Conservation (phyloP, 1,139 yeast species). For the Lodderomyces theae region DNA sequence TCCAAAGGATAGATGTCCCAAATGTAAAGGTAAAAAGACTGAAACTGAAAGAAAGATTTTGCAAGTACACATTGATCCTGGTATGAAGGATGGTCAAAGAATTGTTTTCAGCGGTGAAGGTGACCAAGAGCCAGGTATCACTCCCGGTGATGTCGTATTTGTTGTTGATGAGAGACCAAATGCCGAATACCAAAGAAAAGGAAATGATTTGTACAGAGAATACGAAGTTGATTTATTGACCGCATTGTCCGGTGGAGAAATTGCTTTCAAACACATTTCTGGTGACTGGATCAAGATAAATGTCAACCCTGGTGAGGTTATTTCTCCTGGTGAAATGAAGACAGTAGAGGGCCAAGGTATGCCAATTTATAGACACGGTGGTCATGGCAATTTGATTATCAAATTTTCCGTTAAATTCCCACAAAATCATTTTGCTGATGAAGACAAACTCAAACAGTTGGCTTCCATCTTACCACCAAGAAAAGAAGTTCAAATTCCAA, state of each 20-base stretch:
- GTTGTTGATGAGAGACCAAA: slow-evolving; percentile 89
- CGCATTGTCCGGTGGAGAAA: slow-evolving; percentile 94
- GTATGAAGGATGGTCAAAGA: slow-evolving; percentile 95
- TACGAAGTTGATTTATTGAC: slow-evolving; percentile 89
- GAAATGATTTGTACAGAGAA: slow-evolving; percentile 81
- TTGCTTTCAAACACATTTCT: slow-evolving; percentile 80
- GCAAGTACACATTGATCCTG: slow-evolving; percentile 94
- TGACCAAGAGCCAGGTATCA: slow-evolving; percentile 92
- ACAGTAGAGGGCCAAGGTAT: slow-evolving; percentile 93
- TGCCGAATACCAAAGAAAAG: slow-evolving; percentile 78
- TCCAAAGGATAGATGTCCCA: slow-evolving; percentile 84
- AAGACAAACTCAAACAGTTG: slow-evolving; percentile 63
- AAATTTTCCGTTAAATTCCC: slow-evolving; percentile 77
- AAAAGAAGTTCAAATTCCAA: slow-evolving; percentile 53
- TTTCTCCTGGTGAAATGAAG: slow-evolving; percentile 78
- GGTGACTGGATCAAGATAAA: slow-evolving; percentile 85
- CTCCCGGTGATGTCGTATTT: slow-evolving; percentile 96
- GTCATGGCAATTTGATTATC: slow-evolving; percentile 69
- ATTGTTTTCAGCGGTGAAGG: slow-evolving; percentile 94
- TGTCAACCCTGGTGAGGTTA: slow-evolving; percentile 89
- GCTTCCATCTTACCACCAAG: slow-evolving; percentile 69
- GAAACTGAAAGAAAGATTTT: slow-evolving; percentile 84
- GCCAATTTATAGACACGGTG: slow-evolving; percentile 80
- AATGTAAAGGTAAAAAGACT: slow-evolving; percentile 88
- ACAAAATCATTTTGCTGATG: slow-evolving; percentile 56